Evolutionary conservation across 2,329 filamentous ascomycete genomes (phyloP), one percentile per base, ranked within the genome.

Genomic region (Fusarium napiforme): DNA sequence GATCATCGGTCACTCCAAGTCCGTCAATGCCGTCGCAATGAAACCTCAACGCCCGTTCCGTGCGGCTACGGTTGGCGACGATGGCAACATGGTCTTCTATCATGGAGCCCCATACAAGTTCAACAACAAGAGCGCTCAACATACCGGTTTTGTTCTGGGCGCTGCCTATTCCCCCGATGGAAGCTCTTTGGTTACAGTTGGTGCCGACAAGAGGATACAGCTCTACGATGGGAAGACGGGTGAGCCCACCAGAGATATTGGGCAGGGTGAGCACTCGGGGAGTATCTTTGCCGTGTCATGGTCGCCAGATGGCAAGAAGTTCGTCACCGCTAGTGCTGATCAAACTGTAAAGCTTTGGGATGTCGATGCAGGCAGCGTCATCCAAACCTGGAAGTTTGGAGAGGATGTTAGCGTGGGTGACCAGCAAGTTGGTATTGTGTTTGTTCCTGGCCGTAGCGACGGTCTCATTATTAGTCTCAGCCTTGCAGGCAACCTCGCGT

Each of bases 91-190:
- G 82, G 95, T 96, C 78, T 98, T 98, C 83, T 93, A 97, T 80
- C 93, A 98, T 79, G 96, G 96, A 10, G 93, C 93, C 1, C 96
- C 96, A 1, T 99, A 98, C 87, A 98, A 97, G 82, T 98, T 97
- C 86, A 93, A 95, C 80, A 92, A 88, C n/a, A 96, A 95, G 82
- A 87, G 92, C 53, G 87, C 91, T 69, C 88, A 94, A 78, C 96
- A 99, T 82, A 93, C 92, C 79, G 94, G 95, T 69, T 98, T 97
- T 81, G 91, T 98, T 23, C 93, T 96, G 78, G 95, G 93, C 34
- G 90, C 95, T 9, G 93, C 91, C 5, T 99, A 98, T 82, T 96
- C 94, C 34, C 96, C 96, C 0, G 95, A 98, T 80, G 96, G 96
- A 52, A 90, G 87, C 45, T 86, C 87, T 42, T 85, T 99, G 69